A percentile compares a stretch with the other conserved stretches of the same genome.
phyloP scores from a whole-genome alignment of 805 yeast genomes.

The Pichia heedii region DNA sequence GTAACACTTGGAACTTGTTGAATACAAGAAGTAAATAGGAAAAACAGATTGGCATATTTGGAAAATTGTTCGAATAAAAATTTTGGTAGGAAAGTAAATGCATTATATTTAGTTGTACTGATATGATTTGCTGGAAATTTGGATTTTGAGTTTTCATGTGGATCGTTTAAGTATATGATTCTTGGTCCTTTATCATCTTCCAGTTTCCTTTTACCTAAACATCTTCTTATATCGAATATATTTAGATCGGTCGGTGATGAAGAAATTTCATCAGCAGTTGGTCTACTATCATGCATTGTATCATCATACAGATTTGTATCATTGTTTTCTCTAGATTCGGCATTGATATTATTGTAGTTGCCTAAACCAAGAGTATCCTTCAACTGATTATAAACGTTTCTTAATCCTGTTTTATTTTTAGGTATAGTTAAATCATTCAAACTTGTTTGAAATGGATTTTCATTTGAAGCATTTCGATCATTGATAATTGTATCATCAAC shows the following conservation, averaged over 20 bases:
- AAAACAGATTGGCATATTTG: slow-evolving; percentile 91
- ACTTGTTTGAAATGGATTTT: slow-evolving; percentile 1
- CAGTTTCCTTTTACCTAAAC: slow-evolving; percentile 13
- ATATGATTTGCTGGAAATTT: slow-evolving; percentile 75
- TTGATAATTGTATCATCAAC: slow-evolving; percentile 9
- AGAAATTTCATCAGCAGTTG: slow-evolving; percentile 18
- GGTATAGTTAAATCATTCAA: slow-evolving; percentile 7
- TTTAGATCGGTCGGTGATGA: slow-evolving; percentile 12
- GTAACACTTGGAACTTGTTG: slow-evolving; percentile 97
- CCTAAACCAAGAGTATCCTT: slow-evolving; percentile 21
- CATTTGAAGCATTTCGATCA: slow-evolving; percentile 2
- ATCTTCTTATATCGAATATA: slow-evolving; percentile 24
- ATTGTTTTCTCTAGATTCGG: slow-evolving; percentile 2
- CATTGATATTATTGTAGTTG: slow-evolving; percentile 18
- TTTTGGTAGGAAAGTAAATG: slow-evolving; percentile 89
- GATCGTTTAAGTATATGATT: slow-evolving; percentile 59
- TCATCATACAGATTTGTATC: slow-evolving; percentile 17
- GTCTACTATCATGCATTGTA: slow-evolving; percentile 17
- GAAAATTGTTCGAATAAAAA: slow-evolving; percentile 94
- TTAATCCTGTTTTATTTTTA: slow-evolving; percentile 16
- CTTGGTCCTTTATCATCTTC: slow-evolving; percentile 40
- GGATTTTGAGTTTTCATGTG: slow-evolving; percentile 40
- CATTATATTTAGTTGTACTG: slow-evolving; percentile 90
- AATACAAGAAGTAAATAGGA: slow-evolving; percentile 81
- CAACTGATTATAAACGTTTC: slow-evolving; percentile 24